Evolutionary conservation across 495 filamentous ascomycete species (phyloP).

Genomic region (Penicillium daleae): DNA sequence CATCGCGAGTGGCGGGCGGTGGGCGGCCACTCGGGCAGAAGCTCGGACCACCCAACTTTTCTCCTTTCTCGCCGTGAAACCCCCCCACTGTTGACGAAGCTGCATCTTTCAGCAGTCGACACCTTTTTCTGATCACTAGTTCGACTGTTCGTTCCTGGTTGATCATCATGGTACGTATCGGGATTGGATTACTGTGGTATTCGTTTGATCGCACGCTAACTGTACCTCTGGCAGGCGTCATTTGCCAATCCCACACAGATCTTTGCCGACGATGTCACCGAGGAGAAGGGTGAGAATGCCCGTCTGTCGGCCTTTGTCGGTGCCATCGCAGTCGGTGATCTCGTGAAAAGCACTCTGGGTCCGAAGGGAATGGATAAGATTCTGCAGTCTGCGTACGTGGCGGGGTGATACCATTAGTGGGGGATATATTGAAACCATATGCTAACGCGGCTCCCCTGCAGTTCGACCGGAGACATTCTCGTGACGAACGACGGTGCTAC

Average conservation of each 20-base stretch:
- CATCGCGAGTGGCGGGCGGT: slow-evolving; percentile 35
- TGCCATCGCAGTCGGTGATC: slow-evolving; percentile 94
- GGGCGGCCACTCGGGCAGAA: slow-evolving; percentile 31
- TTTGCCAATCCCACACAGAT: slow-evolving; percentile 92
- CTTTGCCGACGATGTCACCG: slow-evolving; percentile 94
- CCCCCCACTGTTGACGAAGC: slow-evolving; percentile 37
- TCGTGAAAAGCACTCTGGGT: slow-evolving; percentile 95
- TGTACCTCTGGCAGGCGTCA: slow-evolving; percentile 40
- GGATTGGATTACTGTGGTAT: too few species aligned
- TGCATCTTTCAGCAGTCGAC: slow-evolving; percentile 27
- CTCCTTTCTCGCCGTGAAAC: slow-evolving; percentile 30
- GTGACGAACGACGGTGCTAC: slow-evolving; percentile 99
- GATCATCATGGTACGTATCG: slow-evolving; percentile 41
- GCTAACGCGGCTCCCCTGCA: slow-evolving; percentile 39
- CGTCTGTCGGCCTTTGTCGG: slow-evolving; percentile 95
- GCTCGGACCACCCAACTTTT: slow-evolving; percentile 52
- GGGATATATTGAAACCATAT: slow-evolving; percentile 7
- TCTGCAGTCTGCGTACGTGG: slow-evolving; percentile 87
- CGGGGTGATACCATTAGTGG: slow-evolving; percentile 16
- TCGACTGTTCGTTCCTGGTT: slow-evolving; percentile 30
- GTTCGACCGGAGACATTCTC: slow-evolving; percentile 94
- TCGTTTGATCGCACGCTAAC: slow-evolving; percentile 10
- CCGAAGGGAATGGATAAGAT: slow-evolving; percentile 99
- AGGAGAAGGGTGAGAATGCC: slow-evolving; percentile 99
- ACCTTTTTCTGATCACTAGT: slow-evolving; percentile 30